Base-by-base conservation (phyloP, 2,329 filamentous ascomycete genomes). In the Diaporthe sp. region DNA sequence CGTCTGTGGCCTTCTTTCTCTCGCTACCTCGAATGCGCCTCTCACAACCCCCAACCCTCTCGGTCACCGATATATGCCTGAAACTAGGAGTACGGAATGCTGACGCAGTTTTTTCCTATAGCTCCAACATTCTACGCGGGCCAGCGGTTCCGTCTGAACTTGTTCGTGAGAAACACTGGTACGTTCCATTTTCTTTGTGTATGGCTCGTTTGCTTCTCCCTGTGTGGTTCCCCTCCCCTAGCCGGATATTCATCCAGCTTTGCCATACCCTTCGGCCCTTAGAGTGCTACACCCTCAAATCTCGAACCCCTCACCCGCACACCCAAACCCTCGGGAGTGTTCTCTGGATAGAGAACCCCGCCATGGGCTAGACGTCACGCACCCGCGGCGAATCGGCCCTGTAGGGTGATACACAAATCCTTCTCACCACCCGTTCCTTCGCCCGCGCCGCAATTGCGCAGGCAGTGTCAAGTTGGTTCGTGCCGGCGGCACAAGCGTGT, bases 311-410 rank as follows among this genome's bases (percentile, higher is more conserved):
- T 76, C 75, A 70, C 58, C 72, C 55, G 54, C 55, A 45, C 73
- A 75, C 75, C 75, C 75, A 72, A 76, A 72, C 40, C 28, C 69
- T 76, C 73, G 75, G 75, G 75, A 66, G 52, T 68, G 54, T 54
- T 71, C 55, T 58, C 73, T 69, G 30, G 57, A 70, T 40, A n/a
- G 52, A 67, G 67, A 47, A 33, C 61, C 69, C 68, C 61, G 54
- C 40, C 64, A 76, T 57, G 38, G 52, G 55, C 40, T 68, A 50
- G 40, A 25, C 40, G 58, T 72, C 61, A 70, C 47, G 50, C 69
- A 70, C 61, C 67, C 38, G 72, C 64, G 72, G 73, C 69, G 57
- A 66, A 52, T 76, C 69, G 61, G 72, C 69, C 69, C 64, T 75
- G 57, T 42, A 69, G 50, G 33, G 38, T 55, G 19, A 61, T 67